Percentiles rank a stretch among this genome's conserved stretches.
These are phyloP conservation scores for Akanthomyces dipterigenus DNA, from an alignment of 2,329 filamentous ascomycete genomes.

Conservation along the genomic window DNA sequence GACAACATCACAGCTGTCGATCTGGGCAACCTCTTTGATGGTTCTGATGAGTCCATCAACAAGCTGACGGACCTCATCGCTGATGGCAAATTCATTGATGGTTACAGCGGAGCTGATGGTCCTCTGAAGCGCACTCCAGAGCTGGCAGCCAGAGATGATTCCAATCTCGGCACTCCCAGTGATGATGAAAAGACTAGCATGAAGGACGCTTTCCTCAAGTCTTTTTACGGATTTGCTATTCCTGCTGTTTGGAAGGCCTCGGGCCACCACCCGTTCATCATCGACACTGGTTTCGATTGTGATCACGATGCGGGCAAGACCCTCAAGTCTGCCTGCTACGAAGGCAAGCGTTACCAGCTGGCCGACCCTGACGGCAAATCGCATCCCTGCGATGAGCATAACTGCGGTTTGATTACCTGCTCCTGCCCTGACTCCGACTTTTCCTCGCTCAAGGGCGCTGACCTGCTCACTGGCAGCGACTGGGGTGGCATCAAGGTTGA, in stretches of 20 bases:
- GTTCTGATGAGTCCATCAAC: conserved; percentile 17
- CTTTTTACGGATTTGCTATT: conserved; percentile 26
- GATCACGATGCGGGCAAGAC: conserved; percentile 16
- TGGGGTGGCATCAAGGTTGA: conserved; percentile 22
- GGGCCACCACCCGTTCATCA: conserved; percentile 22
- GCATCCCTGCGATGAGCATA: not conserved
- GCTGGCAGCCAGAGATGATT: not conserved
- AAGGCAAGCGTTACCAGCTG: conserved; percentile 26
- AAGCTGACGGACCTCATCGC: conserved; percentile 19
- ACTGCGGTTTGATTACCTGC: conserved; percentile 9
- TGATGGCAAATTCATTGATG: conserved; percentile 23
- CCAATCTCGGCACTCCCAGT: not conserved
- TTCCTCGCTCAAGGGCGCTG: conserved; percentile 22
- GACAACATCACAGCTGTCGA: conserved; percentile 12
- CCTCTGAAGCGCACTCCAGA: not conserved
- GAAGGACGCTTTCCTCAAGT: conserved; percentile 16
- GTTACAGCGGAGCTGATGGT: conserved; percentile 6
- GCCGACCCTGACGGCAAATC: conserved; percentile 21
- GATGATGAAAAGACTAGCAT: conserved; percentile 1
- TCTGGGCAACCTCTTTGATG: conserved; percentile 20
- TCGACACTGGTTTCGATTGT: conserved; percentile 27
- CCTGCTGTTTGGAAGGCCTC: conserved; percentile 24
- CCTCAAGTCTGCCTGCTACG: conserved; percentile 21
- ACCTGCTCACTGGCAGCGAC: conserved; percentile 17
- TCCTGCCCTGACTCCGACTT: conserved; percentile 20